Conservation (phyloP, 2,329 filamentous ascomycete genomes). For the Juglanconis oblonga region DNA sequence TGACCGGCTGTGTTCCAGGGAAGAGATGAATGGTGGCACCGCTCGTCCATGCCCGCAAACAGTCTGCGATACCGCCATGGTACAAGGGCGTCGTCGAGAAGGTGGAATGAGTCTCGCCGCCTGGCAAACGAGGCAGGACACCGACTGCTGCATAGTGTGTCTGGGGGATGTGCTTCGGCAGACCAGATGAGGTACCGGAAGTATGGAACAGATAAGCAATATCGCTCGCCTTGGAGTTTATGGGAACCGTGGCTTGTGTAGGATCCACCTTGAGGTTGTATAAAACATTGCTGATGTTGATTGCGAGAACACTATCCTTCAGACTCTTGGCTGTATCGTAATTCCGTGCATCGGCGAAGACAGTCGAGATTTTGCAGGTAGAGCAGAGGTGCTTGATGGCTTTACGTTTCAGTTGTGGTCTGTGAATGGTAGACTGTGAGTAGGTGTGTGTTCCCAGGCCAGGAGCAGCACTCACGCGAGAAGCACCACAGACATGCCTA, state of each 20-base stretch:
- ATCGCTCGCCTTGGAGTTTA: conserved; percentile 24
- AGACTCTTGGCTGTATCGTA: conserved; percentile 11
- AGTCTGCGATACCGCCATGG: conserved; percentile 62
- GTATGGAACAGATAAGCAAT: conserved; percentile 61
- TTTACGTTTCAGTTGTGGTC: conserved; percentile 41
- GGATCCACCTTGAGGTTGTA: conserved; percentile 11
- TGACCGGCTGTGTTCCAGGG: conserved; percentile 56
- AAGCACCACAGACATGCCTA: conserved; percentile 54
- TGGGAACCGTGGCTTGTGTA: background rate
- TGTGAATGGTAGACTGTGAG: conserved; percentile 21
- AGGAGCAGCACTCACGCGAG: conserved; percentile 42
- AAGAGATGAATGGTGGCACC: conserved; percentile 61
- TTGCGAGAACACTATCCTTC: conserved; percentile 7
- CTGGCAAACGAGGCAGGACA: conserved; percentile 47
- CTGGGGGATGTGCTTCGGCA: conserved; percentile 62
- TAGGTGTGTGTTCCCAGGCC: background rate
- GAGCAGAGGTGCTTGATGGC: conserved; percentile 53
- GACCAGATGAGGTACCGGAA: conserved; percentile 61
- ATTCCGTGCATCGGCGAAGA: conserved; percentile 43
- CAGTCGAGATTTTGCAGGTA: conserved; percentile 35
- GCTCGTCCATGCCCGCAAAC: conserved; percentile 60
- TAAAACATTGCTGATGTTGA: conserved; percentile 20
- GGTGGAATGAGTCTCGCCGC: conserved; percentile 39
- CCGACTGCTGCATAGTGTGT: conserved; percentile 53
- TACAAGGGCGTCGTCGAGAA: conserved; percentile 67